These are phyloP conservation scores for Aaosphaeria arxii DNA, from an alignment of 2,329 filamentous ascomycete species.

Conservation along the genomic window DNA sequence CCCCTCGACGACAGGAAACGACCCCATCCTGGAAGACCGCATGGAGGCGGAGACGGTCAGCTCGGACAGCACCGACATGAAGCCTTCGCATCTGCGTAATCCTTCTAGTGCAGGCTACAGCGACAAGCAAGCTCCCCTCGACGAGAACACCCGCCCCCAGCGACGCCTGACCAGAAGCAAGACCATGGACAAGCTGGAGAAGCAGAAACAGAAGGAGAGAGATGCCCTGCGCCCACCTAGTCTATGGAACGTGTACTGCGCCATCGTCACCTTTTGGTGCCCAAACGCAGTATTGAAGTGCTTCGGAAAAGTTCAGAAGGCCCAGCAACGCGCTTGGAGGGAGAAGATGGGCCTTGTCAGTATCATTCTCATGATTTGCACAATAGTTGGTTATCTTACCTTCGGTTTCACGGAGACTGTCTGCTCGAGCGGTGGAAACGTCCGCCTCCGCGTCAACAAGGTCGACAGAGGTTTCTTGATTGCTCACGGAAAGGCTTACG, in stretches of 20 bases:
- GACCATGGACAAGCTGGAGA: slow-evolving; percentile 59
- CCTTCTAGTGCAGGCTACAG: slow-evolving; percentile 35
- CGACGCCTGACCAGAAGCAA: slow-evolving; percentile 66
- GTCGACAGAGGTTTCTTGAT: slow-evolving; percentile 87
- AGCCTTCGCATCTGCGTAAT: slow-evolving; percentile 38
- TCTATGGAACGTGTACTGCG: slow-evolving; percentile 94
- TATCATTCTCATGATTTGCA: slow-evolving; percentile 84
- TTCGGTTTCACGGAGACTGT: slow-evolving; percentile 94
- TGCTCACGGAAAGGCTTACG: slow-evolving; percentile 88
- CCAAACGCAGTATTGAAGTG: slow-evolving; percentile 81
- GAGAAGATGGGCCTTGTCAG: slow-evolving; percentile 98
- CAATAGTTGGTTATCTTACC: slow-evolving; percentile 88
- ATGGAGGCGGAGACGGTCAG: slow-evolving; percentile 53
- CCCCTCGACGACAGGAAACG: slow-evolving; percentile 89
- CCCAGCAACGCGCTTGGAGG: slow-evolving; percentile 88
- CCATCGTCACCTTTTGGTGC: slow-evolving; percentile 90
- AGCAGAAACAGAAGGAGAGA: slow-evolving; percentile 55
- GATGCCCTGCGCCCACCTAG: slow-evolving; percentile 74
- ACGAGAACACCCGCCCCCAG: slow-evolving; percentile 36
- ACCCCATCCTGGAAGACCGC: slow-evolving; percentile 76
- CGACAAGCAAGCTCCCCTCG: slow-evolving; percentile 35
- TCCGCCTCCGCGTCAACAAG: slow-evolving; percentile 75
- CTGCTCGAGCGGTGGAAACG: slow-evolving; percentile 66
- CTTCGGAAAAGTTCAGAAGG: slow-evolving; percentile 80
- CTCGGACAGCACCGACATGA: slow-evolving; percentile 62